Percentiles rank a stretch among this genome's conserved stretches.
Conservation (phyloP, 768 basidiomycete species). For the Lanmaoa rubissima region DNA sequence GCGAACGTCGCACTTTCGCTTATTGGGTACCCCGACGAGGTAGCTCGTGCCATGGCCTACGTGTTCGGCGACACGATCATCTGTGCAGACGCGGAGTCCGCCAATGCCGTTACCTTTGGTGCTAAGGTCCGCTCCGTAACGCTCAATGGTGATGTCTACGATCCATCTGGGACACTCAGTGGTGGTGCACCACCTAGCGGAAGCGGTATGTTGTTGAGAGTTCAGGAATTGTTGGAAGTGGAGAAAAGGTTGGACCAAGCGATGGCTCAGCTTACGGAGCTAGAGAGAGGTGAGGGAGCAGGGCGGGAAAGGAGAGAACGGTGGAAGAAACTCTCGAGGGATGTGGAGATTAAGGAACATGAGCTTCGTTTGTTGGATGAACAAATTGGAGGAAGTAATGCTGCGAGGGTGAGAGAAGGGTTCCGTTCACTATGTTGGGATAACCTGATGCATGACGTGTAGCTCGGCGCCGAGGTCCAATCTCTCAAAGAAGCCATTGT, state of each 20-base stretch:
- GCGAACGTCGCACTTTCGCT: constrained; percentile 87
- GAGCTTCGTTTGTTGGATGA: constrained; percentile 79
- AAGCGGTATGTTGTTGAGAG: constrained; percentile 72
- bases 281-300: constrained; percentile 56
- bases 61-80: constrained; percentile 94
- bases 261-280: constrained; percentile 41
- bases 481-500: constrained; percentile 61
- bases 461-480: constrained; percentile 84
- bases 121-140: constrained; percentile 79
- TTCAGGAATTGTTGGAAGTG: constrained; percentile 75
- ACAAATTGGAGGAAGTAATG: constrained; percentile 87
- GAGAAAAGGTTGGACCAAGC: constrained; percentile 59
- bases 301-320: constrained; percentile 52
- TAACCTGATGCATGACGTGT: constrained; percentile 1
- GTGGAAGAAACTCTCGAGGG: constrained; percentile 60
- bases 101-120: constrained; percentile 85
- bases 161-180: constrained; percentile 90
- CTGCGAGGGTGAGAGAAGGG: constrained; percentile 63
- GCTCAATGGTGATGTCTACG: constrained; percentile 92
- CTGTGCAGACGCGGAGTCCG: constrained; percentile 84
- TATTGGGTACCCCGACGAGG: constrained; percentile 77
- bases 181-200: constrained; percentile 85
- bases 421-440: background rate
- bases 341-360: constrained; percentile 88
- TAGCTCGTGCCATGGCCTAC: constrained; percentile 85